phyloP scores from a whole-genome alignment of 176 grass and related monocot species.

The Poa pratensis region DNA sequence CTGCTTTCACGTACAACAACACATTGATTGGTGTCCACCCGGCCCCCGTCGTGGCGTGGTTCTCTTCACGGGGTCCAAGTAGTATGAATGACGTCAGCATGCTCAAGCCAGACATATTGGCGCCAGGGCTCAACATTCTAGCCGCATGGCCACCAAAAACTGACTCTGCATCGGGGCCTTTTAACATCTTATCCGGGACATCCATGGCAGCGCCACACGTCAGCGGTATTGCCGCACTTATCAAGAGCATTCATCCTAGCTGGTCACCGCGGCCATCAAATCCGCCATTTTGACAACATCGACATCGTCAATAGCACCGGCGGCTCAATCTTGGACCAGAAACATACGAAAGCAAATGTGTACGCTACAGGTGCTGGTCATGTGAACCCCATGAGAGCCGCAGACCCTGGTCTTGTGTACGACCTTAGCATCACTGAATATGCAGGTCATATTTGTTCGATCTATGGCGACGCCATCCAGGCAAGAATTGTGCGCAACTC shows the following conservation, averaged over 20 bases:
- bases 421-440: not conserved
- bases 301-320: not conserved
- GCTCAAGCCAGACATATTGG: conserved; percentile 17
- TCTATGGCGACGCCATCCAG: not conserved
- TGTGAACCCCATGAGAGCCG: not conserved
- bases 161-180: not conserved
- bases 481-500: not conserved
- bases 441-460: not conserved
- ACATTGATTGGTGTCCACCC: not conserved
- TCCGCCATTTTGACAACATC: not conserved
- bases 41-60: conserved; percentile 18
- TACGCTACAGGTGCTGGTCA: not conserved
- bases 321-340: not conserved
- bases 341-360: not conserved
- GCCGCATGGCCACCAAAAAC: not conserved
- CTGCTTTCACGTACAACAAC: not conserved
- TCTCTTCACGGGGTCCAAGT: not conserved
- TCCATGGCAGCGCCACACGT: not conserved
- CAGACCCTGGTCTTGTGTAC: not conserved
- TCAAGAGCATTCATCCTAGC: conserved; percentile 1
- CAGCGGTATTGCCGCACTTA: not conserved
- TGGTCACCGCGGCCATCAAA: conserved; percentile 1
- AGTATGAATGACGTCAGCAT: not conserved
- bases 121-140: conserved; percentile 8
- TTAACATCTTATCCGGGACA: conserved; percentile 3